phyloP scores from a whole-genome alignment of 305 asterid genomes.

The Rubia balearica region DNA sequence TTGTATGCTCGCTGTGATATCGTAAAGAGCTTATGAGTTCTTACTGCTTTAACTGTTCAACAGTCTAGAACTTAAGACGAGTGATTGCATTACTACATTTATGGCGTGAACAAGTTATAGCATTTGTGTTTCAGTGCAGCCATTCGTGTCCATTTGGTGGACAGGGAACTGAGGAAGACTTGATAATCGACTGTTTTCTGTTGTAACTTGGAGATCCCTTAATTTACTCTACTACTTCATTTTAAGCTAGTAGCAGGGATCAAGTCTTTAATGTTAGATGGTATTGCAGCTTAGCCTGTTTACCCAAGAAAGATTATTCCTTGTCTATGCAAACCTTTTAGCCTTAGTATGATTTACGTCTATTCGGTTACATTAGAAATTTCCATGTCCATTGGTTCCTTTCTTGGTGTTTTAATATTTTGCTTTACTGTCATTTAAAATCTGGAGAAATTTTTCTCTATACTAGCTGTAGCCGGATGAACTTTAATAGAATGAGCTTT shows the following conservation, averaged over 20 bases:
- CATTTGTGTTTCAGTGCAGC: not conserved
- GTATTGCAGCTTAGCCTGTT: no score
- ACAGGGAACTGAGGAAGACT: not conserved
- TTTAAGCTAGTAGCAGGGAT: not conserved
- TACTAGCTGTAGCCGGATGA: conserved; percentile 3
- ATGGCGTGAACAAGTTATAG: not conserved
- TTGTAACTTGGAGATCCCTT: not conserved
- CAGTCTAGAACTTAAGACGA: not conserved
- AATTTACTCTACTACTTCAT: not conserved
- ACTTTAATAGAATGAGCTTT: not conserved
- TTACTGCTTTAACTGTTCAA: no score
- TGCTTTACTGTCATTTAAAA: not conserved
- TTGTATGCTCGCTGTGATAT: not conserved
- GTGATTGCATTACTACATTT: not conserved
- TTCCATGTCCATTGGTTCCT: not conserved
- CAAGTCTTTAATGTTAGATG: not conserved
- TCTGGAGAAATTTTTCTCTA: not conserved
- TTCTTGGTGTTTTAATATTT: not conserved
- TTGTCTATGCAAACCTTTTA: not conserved
- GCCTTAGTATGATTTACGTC: not conserved
- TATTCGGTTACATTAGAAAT: not conserved
- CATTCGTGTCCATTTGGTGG: not conserved
- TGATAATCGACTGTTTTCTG: not conserved
- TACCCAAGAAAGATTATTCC: not conserved
- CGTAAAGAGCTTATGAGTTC: not conserved